Evolutionary conservation across 1,139 yeast genomes (phyloP), one percentile per base, ranked within the genome.

Genomic region (Oligophagozyma castellii): DNA sequence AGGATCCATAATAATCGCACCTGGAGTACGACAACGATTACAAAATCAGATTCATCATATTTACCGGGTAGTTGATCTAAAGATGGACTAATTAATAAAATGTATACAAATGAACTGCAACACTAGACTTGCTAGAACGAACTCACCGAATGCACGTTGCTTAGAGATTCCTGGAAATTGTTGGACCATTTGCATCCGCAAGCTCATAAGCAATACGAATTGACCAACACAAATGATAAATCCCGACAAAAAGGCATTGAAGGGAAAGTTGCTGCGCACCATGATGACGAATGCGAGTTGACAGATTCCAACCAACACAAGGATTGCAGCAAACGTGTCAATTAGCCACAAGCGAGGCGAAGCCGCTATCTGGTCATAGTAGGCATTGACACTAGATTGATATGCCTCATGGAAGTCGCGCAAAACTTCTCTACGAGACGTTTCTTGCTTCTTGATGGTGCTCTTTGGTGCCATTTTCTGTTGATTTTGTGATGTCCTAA

Each of bases 231-330:
- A 81, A 22, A 84, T 64, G 35, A 79, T 70, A 51, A 89, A 89
- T 1, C 98, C 98, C 16, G 94, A 92, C 36, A 89, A 65, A 51
- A 89, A 89, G 19, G 95, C 96, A 57, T 89, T 89, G 67, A 92
- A 89, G 13, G 99, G 99, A 65, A 77, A 92, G 44, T 73, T 81
- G 18, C 51, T 55, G 29, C 96, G 94, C 31, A 84, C 71, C 11
- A 84, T 39, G 22, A 77, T 40, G 36, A 80, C 81, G 52, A 84
- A 84, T 4, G 65, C 56, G 51, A 84, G 81, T 56, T 89, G 96
- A 27, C 80, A 56, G 2, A 70, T 59, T 0, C 95, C 98, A 36
- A 83, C 61, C 0, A 61, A 54, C 10, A 89, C 86, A 35, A 89
- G 58, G 42, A 81, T 84, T 15, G 55, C 69, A 50, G 89, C 64